phyloP scores from a whole-genome alignment of 1,284 basidiomycete genomes.

The Heimioporus retisporus region DNA sequence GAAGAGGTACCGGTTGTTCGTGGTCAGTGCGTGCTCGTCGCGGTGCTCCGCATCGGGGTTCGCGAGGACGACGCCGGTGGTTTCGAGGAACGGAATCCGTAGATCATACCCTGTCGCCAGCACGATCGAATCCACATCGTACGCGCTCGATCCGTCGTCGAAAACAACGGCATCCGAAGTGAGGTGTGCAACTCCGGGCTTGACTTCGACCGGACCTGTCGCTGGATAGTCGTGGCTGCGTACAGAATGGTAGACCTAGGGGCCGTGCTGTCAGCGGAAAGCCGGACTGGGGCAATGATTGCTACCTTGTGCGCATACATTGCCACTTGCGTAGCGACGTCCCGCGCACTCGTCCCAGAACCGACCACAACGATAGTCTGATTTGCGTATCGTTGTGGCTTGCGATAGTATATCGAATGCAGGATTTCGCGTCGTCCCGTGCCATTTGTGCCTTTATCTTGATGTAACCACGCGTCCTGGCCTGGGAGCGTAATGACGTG shows the following conservation, averaged over 20 bases:
- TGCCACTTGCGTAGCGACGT: slow-evolving; percentile 56
- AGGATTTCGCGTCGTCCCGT: slow-evolving; percentile 48
- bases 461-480: slow-evolving; percentile 57
- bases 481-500: slow-evolving; percentile 56
- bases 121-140: slow-evolving; percentile 58
- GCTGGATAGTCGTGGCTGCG: slow-evolving; percentile 39
- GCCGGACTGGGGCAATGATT: background rate
- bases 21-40: slow-evolving; percentile 45
- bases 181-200: slow-evolving; percentile 61
- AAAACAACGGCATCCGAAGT: slow-evolving; percentile 56
- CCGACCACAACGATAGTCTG: slow-evolving; percentile 63
- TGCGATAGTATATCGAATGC: slow-evolving; percentile 67
- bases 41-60: slow-evolving; percentile 37
- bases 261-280: too few species aligned
- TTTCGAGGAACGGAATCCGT: slow-evolving; percentile 62
- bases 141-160: slow-evolving; percentile 51
- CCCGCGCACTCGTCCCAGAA: slow-evolving; percentile 60
- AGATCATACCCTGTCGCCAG: slow-evolving; percentile 67
- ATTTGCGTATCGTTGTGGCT: slow-evolving; percentile 54
- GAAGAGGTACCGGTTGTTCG: slow-evolving; percentile 64
- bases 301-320: slow-evolving; percentile 54
- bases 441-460: slow-evolving; percentile 15
- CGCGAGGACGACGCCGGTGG: slow-evolving; percentile 43
- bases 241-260: slow-evolving; percentile 57
- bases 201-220: slow-evolving; percentile 43